Evolutionary conservation across 1,284 basidiomycete species (phyloP).

Genomic region (Moesziomyces parantarcticus): DNA sequence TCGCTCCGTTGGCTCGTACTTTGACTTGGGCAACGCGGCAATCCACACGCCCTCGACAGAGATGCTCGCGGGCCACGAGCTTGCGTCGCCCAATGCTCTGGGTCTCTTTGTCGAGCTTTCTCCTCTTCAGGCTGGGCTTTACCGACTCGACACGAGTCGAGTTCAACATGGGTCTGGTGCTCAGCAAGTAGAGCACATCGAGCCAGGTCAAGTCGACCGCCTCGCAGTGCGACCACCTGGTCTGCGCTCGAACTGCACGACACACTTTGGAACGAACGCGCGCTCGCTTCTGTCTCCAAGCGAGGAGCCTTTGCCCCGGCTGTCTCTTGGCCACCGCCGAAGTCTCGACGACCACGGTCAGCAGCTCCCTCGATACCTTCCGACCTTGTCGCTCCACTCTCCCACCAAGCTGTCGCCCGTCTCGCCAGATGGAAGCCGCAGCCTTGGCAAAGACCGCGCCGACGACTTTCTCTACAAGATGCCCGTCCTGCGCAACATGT

Average conservation of each 20-base stretch:
- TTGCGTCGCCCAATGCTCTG: constrained; percentile 18
- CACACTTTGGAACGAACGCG: constrained; percentile 6
- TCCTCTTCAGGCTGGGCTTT: constrained; percentile 11
- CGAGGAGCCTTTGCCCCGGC: constrained; percentile 18
- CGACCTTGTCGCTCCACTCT: constrained; percentile 4
- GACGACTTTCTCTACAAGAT: constrained; percentile 37
- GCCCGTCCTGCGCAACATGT: constrained; percentile 36
- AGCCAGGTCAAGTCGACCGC: too few relatives aligned
- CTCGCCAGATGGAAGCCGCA: neutral
- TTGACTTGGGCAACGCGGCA: too few relatives aligned
- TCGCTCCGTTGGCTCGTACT: too few relatives aligned
- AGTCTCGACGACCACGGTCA: constrained; percentile 2
- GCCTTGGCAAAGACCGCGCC: neutral
- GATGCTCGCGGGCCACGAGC: too few relatives aligned
- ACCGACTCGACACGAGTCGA: constrained; percentile 7
- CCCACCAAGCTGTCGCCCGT: neutral
- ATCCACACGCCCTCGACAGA: too few relatives aligned
- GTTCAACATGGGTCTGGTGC: too few relatives aligned
- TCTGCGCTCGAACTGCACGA: neutral
- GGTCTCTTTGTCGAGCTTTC: constrained; percentile 24
- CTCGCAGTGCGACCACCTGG: too few relatives aligned
- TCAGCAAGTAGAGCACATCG: too few relatives aligned
- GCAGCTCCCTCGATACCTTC: constrained; percentile 6
- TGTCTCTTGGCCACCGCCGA: constrained; percentile 20
- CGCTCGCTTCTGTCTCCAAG: constrained; percentile 9